Evolutionary conservation across 2,329 filamentous ascomycete species (phyloP).

Genomic region (Capronia epimyces): DNA sequence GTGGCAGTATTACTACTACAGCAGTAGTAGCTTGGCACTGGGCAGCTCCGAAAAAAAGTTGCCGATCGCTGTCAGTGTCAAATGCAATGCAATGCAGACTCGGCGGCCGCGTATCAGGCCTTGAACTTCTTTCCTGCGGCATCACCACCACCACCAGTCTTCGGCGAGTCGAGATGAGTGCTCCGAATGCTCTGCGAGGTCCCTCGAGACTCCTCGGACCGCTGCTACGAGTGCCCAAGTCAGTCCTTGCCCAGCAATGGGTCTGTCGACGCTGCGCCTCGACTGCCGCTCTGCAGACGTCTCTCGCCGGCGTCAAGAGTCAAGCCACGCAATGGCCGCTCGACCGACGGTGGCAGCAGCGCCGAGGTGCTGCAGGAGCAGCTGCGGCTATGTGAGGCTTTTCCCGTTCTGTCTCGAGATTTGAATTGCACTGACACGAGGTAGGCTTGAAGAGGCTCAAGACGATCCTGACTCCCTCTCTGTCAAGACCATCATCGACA

Average conservation of each 20-base stretch:
- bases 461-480: constrained; percentile 51
- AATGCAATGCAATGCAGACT: not conserved
- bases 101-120: not conserved
- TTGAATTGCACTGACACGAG: not conserved
- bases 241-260: constrained; percentile 35
- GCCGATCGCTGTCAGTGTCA: not conserved
- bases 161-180: constrained; percentile 24
- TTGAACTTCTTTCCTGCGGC: constrained; percentile 16
- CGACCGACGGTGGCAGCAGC: constrained; percentile 40
- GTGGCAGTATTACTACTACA: too few species aligned
- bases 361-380: constrained; percentile 40
- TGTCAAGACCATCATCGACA: constrained; percentile 66
- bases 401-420: not conserved
- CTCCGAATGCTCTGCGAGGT: constrained; percentile 22
- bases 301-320: constrained; percentile 2
- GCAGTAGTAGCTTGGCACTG: not conserved
- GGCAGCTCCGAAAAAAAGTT: not conserved
- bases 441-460: constrained; percentile 52
- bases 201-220: constrained; percentile 26
- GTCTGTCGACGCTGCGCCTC: constrained; percentile 37
- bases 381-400: constrained; percentile 42
- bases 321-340: constrained; percentile 31
- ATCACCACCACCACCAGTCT: not conserved
- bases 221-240: constrained; percentile 35
- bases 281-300: constrained; percentile 11